phyloP scores from a whole-genome alignment of 2,329 filamentous ascomycete genomes.

The Aspergillus novoparasiticus region DNA sequence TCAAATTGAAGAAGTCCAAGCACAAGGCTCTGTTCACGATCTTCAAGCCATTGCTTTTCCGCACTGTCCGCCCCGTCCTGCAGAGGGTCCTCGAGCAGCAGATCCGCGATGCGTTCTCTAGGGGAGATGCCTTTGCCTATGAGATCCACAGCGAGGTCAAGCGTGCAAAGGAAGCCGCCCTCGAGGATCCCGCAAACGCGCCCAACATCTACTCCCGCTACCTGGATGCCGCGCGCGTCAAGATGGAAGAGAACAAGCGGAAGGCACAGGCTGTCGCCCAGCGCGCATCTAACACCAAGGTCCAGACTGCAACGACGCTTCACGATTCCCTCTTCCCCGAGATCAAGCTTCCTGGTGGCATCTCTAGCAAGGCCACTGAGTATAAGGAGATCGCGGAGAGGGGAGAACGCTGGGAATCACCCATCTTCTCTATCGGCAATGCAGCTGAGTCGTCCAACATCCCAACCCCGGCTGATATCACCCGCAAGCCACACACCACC shows the following conservation, averaged over 20 bases:
- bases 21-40: slow-evolving; percentile 88
- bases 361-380: slow-evolving; percentile 90
- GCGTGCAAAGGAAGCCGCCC: slow-evolving; percentile 66
- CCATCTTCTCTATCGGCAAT: slow-evolving; percentile 84
- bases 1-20: slow-evolving; percentile 92
- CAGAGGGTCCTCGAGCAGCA: slow-evolving; percentile 88
- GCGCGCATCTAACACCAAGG: slow-evolving; percentile 61
- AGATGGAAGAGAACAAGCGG: slow-evolving; percentile 73
- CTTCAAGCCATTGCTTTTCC: slow-evolving; percentile 85
- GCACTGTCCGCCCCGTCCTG: slow-evolving; percentile 78
- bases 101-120: slow-evolving; percentile 78
- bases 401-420: slow-evolving; percentile 93
- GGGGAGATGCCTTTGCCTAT: slow-evolving; percentile 72
- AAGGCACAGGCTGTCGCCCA: slow-evolving; percentile 65
- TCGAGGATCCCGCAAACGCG: slow-evolving; percentile 69
- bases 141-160: slow-evolving; percentile 83
- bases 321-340: slow-evolving; percentile 91
- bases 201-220: slow-evolving; percentile 89
- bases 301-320: slow-evolving; percentile 82
- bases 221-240: slow-evolving; percentile 71
- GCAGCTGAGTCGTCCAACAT: slow-evolving; percentile 73
- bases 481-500: slow-evolving; percentile 61
- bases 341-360: slow-evolving; percentile 81
- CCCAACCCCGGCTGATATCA: slow-evolving; percentile 58
- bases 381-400: slow-evolving; percentile 85